phyloP scores from a whole-genome alignment of 768 basidiomycete species.

The Pholiota molesta region DNA sequence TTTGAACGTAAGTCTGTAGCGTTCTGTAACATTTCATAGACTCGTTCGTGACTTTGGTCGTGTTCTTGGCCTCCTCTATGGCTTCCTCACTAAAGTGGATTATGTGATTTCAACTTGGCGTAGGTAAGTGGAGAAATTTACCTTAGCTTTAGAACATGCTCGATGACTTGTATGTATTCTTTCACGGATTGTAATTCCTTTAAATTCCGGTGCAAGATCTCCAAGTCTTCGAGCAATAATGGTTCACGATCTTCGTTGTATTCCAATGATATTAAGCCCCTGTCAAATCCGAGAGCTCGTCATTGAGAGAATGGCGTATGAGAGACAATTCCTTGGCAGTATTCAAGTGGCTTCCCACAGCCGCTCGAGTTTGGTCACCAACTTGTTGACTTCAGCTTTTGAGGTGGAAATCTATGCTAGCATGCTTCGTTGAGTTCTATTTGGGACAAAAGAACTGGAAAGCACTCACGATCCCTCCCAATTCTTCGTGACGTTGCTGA shows the following conservation, averaged over 20 bases:
- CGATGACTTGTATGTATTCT: slow-evolving; percentile 74
- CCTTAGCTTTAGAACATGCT: slow-evolving; percentile 75
- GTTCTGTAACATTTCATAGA: slow-evolving; percentile 60
- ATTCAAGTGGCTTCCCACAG: slow-evolving; percentile 52
- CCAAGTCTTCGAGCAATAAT: slow-evolving; percentile 82
- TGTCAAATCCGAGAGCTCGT: slow-evolving; percentile 73
- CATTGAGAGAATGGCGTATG: slow-evolving; percentile 75
- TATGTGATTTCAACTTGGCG: not conserved
- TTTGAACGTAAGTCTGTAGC: slow-evolving; percentile 62
- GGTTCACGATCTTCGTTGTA: slow-evolving; percentile 49
- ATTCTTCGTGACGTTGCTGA: slow-evolving; percentile 41
- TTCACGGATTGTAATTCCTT: slow-evolving; percentile 78
- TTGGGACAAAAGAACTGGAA: slow-evolving; percentile 9
- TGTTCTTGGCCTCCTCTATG: slow-evolving; percentile 50
- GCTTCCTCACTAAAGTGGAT: slow-evolving; percentile 56
- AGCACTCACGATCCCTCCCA: slow-evolving; percentile 49
- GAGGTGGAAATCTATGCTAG: slow-evolving; percentile 64
- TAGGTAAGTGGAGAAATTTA: slow-evolving; percentile 31
- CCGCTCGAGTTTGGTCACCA: slow-evolving; percentile 52
- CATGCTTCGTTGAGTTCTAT: slow-evolving; percentile 38
- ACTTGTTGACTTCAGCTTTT: slow-evolving; percentile 43
- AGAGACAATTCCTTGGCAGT: slow-evolving; percentile 76
- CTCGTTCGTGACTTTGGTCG: slow-evolving; percentile 40
- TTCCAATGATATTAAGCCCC: slow-evolving; percentile 62
- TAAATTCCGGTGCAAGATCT: slow-evolving; percentile 74